phyloP scores from a whole-genome alignment of 352 stramenopile genomes.

The Phytophthora fragariaefolia region DNA sequence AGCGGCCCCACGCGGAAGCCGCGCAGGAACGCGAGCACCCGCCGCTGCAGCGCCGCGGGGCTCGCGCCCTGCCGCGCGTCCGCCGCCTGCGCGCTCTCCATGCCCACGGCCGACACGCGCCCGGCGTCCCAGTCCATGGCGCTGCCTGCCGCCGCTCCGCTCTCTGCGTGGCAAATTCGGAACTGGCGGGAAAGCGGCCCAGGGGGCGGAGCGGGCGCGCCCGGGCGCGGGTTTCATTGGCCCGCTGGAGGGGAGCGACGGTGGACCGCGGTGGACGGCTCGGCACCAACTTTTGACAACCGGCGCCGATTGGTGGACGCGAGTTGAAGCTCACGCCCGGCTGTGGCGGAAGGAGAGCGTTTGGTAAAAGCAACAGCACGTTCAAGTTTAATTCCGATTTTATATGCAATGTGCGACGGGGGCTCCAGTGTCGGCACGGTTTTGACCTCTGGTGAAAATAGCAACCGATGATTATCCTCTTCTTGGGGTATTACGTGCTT shows the following conservation, averaged over 20 bases:
- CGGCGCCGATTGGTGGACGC: neutral
- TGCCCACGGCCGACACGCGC: slow-evolving; percentile 81
- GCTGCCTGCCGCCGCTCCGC: neutral
- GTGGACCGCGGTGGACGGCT: too few species aligned
- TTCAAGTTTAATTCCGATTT: slow-evolving; percentile 20
- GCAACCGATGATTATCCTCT: too few species aligned
- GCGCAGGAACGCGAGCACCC: slow-evolving; percentile 85
- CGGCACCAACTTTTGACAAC: neutral
- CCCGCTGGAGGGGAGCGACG: too few species aligned
- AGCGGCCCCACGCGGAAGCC: slow-evolving; percentile 87
- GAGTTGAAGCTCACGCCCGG: too few species aligned
- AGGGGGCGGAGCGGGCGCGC: too few species aligned
- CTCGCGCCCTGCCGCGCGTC: slow-evolving; percentile 57
- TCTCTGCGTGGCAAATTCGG: neutral
- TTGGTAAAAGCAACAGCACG: slow-evolving; percentile 24
- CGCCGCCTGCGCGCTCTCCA: slow-evolving; percentile 68
- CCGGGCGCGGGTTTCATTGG: too few species aligned
- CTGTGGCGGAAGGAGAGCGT: slow-evolving; percentile 18
- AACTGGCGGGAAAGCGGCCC: neutral
- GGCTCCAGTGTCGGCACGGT: neutral
- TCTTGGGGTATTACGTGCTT: too few species aligned
- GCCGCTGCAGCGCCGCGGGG: slow-evolving; percentile 66
- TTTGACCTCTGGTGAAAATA: neutral
- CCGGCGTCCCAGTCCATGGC: slow-evolving; percentile 86
- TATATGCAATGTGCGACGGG: slow-evolving; percentile 8